Evolutionary conservation across 306 rosid species (phyloP).

Genomic region (Leucaena leucocephala): DNA sequence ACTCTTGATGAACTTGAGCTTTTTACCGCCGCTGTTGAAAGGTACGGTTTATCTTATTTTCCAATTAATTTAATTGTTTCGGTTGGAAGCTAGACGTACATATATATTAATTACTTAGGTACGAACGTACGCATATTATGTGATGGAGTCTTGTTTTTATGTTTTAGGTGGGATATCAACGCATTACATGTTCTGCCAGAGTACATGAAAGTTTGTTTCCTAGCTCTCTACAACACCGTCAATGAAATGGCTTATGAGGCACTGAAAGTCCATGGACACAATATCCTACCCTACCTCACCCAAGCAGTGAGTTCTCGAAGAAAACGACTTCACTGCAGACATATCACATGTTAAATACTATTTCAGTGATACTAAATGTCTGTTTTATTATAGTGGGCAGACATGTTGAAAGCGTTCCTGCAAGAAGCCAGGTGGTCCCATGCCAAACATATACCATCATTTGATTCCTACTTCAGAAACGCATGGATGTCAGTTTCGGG

Average conservation of each 20-base stretch:
- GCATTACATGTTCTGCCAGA: slow-evolving; percentile 44
- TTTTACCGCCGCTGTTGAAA: slow-evolving; percentile 56
- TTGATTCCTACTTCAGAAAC: slow-evolving; percentile 49
- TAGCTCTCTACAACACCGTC: slow-evolving; percentile 65
- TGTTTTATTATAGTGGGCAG: slow-evolving; percentile 47
- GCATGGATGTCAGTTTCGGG: slow-evolving; percentile 56
- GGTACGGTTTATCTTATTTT: slow-evolving; percentile 30
- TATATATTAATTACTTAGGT: not conserved
- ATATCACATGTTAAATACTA: not conserved
- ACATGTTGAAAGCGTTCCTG: slow-evolving; percentile 59
- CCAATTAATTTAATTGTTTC: not conserved
- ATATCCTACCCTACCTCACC: slow-evolving; percentile 51
- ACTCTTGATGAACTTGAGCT: slow-evolving; percentile 54
- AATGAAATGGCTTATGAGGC: slow-evolving; percentile 56
- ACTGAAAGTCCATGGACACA: slow-evolving; percentile 42
- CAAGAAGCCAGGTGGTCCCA: slow-evolving; percentile 56
- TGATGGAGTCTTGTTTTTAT: not conserved
- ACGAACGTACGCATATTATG: not conserved
- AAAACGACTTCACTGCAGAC: not conserved
- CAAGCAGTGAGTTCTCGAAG: slow-evolving; percentile 40
- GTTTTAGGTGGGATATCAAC: slow-evolving; percentile 61
- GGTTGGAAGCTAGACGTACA: not conserved
- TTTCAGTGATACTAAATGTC: not conserved
- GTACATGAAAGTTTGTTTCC: slow-evolving; percentile 62
- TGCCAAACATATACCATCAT: slow-evolving; percentile 44